A percentile compares a stretch with the other conserved stretches of the same genome.
Evolutionary conservation across 2,329 filamentous ascomycete genomes (phyloP).

Genomic region (Colletotrichum sp.): DNA sequence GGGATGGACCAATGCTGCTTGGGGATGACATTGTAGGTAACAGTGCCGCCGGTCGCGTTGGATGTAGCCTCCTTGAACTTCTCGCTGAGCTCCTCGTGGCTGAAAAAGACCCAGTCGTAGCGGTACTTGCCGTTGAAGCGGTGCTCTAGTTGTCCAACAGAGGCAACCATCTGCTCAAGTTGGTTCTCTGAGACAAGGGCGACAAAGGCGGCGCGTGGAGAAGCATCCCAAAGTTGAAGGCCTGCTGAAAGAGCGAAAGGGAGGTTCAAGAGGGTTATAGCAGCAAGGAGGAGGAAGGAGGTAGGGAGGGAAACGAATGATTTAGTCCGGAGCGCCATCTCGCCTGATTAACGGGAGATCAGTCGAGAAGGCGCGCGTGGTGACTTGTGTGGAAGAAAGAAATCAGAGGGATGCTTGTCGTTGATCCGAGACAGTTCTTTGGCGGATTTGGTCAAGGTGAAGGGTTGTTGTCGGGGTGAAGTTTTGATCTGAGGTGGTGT

Average conservation of each 20-base stretch:
- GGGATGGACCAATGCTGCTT: slow-evolving; percentile 79
- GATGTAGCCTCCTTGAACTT: slow-evolving; percentile 75
- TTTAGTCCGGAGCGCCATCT: background rate
- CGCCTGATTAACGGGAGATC: background rate
- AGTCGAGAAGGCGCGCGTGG: background rate
- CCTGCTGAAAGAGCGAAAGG: background rate
- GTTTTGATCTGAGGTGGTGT: background rate
- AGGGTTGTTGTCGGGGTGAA: background rate
- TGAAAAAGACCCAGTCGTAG: slow-evolving; percentile 91
- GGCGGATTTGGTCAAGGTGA: background rate
- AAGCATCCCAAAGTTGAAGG: background rate
- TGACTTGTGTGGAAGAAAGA: background rate
- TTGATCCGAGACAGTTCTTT: background rate
- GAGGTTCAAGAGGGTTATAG: background rate
- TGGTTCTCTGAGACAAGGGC: slow-evolving; percentile 77
- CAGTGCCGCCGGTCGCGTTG: slow-evolving; percentile 73
- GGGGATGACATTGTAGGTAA: slow-evolving; percentile 75
- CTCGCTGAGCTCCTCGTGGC: slow-evolving; percentile 77
- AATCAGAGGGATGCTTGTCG: background rate
- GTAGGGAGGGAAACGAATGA: background rate
- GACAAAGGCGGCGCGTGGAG: slow-evolving; percentile 54
- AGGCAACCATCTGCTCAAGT: slow-evolving; percentile 68
- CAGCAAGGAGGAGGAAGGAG: background rate
- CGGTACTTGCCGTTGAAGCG: slow-evolving; percentile 81
- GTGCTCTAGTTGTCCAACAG: slow-evolving; percentile 65